Base-by-base conservation (phyloP, 2,329 filamentous ascomycete genomes). In the Fusarium secorum region DNA sequence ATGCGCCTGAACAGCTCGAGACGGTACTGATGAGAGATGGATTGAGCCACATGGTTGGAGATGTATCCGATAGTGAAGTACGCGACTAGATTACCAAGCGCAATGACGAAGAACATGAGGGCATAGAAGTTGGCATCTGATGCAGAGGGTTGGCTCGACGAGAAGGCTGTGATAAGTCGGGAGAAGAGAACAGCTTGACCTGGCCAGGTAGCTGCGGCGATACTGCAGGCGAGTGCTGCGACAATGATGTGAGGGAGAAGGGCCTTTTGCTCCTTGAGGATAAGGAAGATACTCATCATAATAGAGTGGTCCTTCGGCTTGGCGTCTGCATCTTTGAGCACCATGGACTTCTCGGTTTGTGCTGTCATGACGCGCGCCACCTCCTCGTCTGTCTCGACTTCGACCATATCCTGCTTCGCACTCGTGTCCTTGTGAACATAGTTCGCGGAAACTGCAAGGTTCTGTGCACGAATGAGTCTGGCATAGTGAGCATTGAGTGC, bases 111-210 rank as follows among this genome's bases (percentile, higher is more conserved):
- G 54, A 76, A 78, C 75, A 79, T 78, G 7, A 77, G 67, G 6
- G 77, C 55, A 20, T 75, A 66, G 70, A 85, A 85, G 66, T 86
- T 82, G 10, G 51, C 68, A 24, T 70, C 58, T 6, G 67, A 68
- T 5, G 49, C 44, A 10, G 66, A 68, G 1, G 67, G 52, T 11
- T 64, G 26, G 5, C n/a, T 32, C 4, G 61, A 48, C 3, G 64
- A 60, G 51, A 81, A 81, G 7, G 76, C 72, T 1, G 71, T 68
- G 22, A 80, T 72, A 24, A 80, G 68, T 24, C 69, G 70, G 14
- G 75, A 77, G 53, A 81, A 74, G 0, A 81, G 49, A n/a, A 81
- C 45, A 9, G 79, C 78, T 46, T 80, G 78, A 3, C 70, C 77
- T 0, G 80, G 80, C 66, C 71, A 72, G 20, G 78, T 74, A 8